Percentiles rank a stretch among this genome's conserved stretches.
These are phyloP conservation scores for Pseudogymnoascus sp. DNA, from an alignment of 2,329 filamentous ascomycete genomes.

Conservation along the genomic window DNA sequence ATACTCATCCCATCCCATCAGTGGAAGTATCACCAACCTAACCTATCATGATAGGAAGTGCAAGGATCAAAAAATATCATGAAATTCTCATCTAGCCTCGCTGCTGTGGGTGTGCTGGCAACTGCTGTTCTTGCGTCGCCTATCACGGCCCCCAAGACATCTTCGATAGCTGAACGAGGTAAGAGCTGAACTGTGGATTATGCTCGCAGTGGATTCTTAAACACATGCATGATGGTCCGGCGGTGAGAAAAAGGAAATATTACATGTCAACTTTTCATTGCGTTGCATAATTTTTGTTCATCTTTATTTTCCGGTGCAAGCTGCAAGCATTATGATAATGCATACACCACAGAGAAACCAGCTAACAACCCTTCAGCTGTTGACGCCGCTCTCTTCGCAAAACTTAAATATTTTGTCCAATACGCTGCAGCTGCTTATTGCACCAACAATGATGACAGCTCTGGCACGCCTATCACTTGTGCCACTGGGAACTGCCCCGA, in stretches of 20 bases:
- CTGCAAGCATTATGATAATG: not conserved
- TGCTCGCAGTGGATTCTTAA: not conserved
- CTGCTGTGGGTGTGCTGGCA: not conserved
- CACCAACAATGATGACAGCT: conserved; percentile 17
- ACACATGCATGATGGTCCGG: not conserved
- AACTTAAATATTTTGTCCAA: conserved; percentile 19
- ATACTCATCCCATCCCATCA: not conserved
- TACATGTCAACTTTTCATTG: not conserved
- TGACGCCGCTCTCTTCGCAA: conserved; percentile 13
- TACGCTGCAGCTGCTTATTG: conserved; percentile 24
- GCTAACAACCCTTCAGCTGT: conserved; percentile 13
- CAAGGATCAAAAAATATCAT: not conserved
- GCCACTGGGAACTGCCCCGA: conserved; percentile 18
- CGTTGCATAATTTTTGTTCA: not conserved
- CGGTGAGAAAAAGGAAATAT: not conserved
- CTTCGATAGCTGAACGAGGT: not conserved
- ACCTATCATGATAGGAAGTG: not conserved
- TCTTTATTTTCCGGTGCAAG: not conserved
- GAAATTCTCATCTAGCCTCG: not conserved
- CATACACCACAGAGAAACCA: not conserved
- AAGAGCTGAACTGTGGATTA: not conserved
- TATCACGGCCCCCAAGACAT: not conserved
- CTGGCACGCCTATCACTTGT: conserved; percentile 18
- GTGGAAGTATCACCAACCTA: not conserved
- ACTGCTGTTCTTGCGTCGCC: not conserved